Conservation (phyloP, 371 early-diverging fungal species). For the Dinochytrium kinnereticum region DNA sequence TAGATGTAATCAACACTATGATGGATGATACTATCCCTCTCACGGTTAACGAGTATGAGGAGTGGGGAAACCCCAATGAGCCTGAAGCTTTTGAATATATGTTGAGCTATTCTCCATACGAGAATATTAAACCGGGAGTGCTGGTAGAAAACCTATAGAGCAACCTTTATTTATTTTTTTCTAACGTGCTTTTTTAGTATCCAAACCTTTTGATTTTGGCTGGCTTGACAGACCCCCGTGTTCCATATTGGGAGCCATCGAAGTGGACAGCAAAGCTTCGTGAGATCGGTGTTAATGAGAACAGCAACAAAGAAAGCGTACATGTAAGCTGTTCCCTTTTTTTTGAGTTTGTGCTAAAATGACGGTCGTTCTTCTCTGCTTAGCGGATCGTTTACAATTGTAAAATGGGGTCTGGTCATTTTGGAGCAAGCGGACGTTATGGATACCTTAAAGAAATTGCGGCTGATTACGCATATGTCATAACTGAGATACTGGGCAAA, state of each 20-base stretch:
- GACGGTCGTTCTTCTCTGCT: neutral
- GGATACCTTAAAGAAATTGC: constrained; percentile 45
- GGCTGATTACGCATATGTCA: constrained; percentile 47
- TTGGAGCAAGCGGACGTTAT: constrained; percentile 48
- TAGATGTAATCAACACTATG: constrained; percentile 59
- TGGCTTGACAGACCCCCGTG: constrained; percentile 71
- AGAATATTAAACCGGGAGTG: constrained; percentile 39
- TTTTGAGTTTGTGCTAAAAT: neutral
- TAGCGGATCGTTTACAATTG: constrained; percentile 44
- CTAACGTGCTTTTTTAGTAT: constrained; percentile 31
- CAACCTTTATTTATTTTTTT: too few relatives aligned
- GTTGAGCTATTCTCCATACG: constrained; percentile 55
- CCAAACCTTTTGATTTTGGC: constrained; percentile 66
- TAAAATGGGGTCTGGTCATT: constrained; percentile 54
- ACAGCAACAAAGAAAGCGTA: constrained; percentile 10
- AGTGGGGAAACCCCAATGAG: constrained; percentile 60
- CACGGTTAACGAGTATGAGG: constrained; percentile 55
- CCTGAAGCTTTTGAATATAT: constrained; percentile 54
- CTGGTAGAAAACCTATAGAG: constrained; percentile 2
- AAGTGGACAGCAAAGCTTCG: constrained; percentile 67
- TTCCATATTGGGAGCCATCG: constrained; percentile 64
- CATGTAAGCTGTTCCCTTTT: neutral
- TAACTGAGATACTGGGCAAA: constrained; percentile 18
- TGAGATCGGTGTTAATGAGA: constrained; percentile 28
- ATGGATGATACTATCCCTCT: constrained; percentile 53